phyloP scores from a whole-genome alignment of 257 asterid genomes.

The Solanum chaucha region DNA sequence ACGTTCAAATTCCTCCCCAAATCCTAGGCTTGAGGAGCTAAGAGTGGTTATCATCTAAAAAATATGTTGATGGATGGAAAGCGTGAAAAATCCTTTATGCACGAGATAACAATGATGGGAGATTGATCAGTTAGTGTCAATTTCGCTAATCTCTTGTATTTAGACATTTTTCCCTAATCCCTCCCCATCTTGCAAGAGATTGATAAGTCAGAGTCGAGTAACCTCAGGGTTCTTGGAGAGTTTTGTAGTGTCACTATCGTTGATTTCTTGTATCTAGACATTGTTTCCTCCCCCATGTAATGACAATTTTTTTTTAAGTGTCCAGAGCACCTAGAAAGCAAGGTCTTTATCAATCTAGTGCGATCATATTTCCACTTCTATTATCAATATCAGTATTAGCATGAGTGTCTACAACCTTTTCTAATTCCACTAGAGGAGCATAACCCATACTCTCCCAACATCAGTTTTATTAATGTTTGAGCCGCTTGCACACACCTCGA shows the following conservation, averaged over 20 bases:
- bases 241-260: background rate
- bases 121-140: background rate
- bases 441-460: no score
- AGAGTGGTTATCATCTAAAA: no score
- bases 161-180: background rate
- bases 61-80: no score
- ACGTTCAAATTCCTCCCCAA: constrained; percentile 15
- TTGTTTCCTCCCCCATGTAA: background rate
- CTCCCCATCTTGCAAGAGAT: background rate
- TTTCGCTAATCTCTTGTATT: background rate
- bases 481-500: background rate
- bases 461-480: background rate
- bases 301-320: background rate
- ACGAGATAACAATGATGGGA: background rate
- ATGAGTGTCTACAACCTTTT: no score
- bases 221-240: background rate
- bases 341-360: background rate
- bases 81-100: background rate
- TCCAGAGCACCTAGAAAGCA: background rate
- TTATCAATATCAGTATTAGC: background rate
- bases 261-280: background rate
- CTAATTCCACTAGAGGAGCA: no score
- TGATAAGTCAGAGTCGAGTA: background rate
- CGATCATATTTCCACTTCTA: background rate
- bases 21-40: background rate